A percentile compares a stretch with the other conserved stretches of the same genome.
Evolutionary conservation across 2,329 filamentous ascomycete species (phyloP).

Genomic region (Coniochaeta sp.): DNA sequence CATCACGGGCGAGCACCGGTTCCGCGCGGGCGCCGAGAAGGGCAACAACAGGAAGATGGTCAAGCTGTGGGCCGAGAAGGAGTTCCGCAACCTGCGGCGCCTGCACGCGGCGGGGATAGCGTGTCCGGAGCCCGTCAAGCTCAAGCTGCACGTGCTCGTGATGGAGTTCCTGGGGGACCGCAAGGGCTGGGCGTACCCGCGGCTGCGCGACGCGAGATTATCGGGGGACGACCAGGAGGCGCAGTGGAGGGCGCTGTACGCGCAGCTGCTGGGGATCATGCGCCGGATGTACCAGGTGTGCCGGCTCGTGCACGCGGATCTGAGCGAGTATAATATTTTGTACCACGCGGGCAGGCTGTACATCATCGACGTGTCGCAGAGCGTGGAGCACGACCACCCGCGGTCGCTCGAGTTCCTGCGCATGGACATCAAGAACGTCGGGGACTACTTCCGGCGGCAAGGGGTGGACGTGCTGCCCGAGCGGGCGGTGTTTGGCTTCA

Average conservation of each 20-base stretch:
- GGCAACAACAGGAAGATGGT: conserved; percentile 95
- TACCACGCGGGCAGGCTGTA: conserved; percentile 78
- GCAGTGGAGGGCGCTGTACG: conserved; percentile 72
- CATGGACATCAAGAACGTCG: conserved; percentile 98
- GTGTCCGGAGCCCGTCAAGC: conserved; percentile 79
- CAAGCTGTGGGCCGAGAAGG: conserved; percentile 97
- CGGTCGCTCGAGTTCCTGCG: conserved; percentile 86
- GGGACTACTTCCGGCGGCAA: conserved; percentile 84
- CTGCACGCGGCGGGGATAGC: conserved; percentile 80
- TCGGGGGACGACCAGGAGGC: conserved; percentile 58
- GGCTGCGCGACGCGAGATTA: conserved; percentile 80
- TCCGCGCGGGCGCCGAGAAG: conserved; percentile 87
- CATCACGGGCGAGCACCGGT: conserved; percentile 88
- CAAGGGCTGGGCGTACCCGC: conserved; percentile 80
- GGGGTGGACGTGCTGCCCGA: conserved; percentile 77
- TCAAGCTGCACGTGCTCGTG: conserved; percentile 89
- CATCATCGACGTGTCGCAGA: conserved; percentile 97
- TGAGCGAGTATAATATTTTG: conserved; percentile 97
- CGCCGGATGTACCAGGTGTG: conserved; percentile 89
- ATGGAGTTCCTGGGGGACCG: conserved; percentile 90
- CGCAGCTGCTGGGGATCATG: conserved; percentile 83
- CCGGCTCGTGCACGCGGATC: conserved; percentile 85
- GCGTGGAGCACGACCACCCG: conserved; percentile 94
- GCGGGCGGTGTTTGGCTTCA: conserved; percentile 75
- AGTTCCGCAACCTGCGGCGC: conserved; percentile 86